A percentile compares a stretch with the other conserved stretches of the same genome.
These are phyloP conservation scores for Sanghuangporus baumii DNA, from an alignment of 1,284 basidiomycete genomes.

Conservation along the genomic window DNA sequence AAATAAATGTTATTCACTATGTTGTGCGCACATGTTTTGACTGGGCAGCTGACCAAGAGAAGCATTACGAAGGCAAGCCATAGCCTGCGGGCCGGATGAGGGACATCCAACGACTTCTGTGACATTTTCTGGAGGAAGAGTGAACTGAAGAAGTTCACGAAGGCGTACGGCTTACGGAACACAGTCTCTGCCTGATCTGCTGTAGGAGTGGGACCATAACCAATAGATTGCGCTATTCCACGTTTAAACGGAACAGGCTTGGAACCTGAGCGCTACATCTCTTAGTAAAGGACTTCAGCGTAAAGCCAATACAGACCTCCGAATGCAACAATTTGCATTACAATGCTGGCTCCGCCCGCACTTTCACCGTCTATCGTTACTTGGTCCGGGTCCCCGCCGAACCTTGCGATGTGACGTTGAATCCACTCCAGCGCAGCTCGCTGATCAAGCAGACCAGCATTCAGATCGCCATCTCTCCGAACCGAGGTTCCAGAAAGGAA, in stretches of 20 bases:
- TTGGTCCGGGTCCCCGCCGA: conserved; percentile 37
- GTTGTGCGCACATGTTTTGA: background rate
- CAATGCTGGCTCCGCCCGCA: conserved; percentile 38
- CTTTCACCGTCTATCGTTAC: conserved; percentile 41
- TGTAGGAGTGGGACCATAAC: conserved; percentile 34
- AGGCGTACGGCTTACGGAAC: conserved; percentile 27
- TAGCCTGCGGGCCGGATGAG: conserved; percentile 23
- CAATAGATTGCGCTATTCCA: conserved; percentile 38
- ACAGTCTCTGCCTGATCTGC: conserved; percentile 27
- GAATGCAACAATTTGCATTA: conserved; percentile 39
- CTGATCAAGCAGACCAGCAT: conserved; percentile 43
- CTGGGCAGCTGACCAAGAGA: conserved; percentile 28
- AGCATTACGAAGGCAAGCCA: conserved; percentile 36
- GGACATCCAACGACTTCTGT: conserved; percentile 32
- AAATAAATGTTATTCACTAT: background rate
- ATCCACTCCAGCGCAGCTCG: conserved; percentile 43
- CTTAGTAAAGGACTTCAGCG: background rate
- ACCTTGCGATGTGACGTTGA: conserved; percentile 35
- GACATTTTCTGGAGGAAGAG: conserved; percentile 26
- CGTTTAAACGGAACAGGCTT: conserved; percentile 34
- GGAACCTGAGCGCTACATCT: conserved; percentile 24
- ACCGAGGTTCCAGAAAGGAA: conserved; percentile 41
- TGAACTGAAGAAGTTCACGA: background rate
- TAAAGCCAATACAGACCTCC: conserved; percentile 27
- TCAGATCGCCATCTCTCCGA: conserved; percentile 31